Evolutionary conservation across 495 filamentous ascomycete species (phyloP).

Genomic region (Penicillium angulare): DNA sequence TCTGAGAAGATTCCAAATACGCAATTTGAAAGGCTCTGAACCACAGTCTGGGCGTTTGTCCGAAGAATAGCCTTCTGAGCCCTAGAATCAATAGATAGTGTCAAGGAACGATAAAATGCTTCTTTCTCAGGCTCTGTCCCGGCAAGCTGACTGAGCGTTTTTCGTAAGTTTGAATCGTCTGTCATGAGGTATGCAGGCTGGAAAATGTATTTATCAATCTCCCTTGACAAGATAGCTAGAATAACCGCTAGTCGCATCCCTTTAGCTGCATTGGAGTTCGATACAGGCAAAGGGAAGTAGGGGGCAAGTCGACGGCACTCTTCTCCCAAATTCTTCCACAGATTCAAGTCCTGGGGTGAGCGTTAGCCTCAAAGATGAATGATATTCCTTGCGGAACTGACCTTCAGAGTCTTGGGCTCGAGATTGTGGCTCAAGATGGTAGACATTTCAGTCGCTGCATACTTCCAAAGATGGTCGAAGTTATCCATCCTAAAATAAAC

Average conservation of each 20-base stretch:
- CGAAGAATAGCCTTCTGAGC: neutral
- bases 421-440: neutral
- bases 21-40: neutral
- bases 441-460: neutral
- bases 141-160: constrained; percentile 15
- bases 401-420: neutral
- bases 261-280: constrained; percentile 9
- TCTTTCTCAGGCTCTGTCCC: constrained; percentile 22
- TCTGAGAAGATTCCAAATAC: neutral
- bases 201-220: constrained; percentile 26
- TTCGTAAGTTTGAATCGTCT: constrained; percentile 4
- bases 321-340: constrained; percentile 1
- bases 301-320: neutral
- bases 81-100: constrained; percentile 18
- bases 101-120: constrained; percentile 21
- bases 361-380: neutral
- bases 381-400: neutral
- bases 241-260: constrained; percentile 19
- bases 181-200: constrained; percentile 22
- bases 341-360: neutral
- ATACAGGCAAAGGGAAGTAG: neutral
- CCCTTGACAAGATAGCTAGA: constrained; percentile 23
- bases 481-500: neutral
- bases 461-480: neutral
- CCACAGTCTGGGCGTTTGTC: neutral